phyloP scores from a whole-genome alignment of 495 filamentous ascomycete genomes.

The Aspergillus saccharolyticus region DNA sequence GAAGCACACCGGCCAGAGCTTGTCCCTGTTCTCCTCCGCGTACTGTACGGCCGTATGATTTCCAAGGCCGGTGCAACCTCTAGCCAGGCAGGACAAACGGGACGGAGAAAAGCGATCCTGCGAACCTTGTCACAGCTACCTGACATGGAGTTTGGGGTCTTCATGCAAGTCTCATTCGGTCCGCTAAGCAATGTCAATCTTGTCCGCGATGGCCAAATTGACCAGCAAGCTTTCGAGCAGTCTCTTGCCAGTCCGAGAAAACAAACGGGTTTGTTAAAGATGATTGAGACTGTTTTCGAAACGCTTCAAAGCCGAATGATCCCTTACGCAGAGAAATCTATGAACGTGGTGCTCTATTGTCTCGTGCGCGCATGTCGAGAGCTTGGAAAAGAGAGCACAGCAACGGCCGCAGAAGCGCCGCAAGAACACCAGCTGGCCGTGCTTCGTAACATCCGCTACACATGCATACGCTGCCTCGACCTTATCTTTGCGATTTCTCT shows the following conservation, averaged over 20 bases:
- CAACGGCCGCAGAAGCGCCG: constrained; percentile 34
- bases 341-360: constrained; percentile 75
- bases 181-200: constrained; percentile 55
- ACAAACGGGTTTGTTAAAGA: constrained; percentile 82
- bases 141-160: constrained; percentile 64
- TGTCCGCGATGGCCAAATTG: constrained; percentile 46
- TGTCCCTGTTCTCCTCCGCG: constrained; percentile 78
- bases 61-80: constrained; percentile 63
- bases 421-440: constrained; percentile 50
- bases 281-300: constrained; percentile 82
- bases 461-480: constrained; percentile 72
- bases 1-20: constrained; percentile 63
- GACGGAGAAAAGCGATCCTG: constrained; percentile 63
- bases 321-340: constrained; percentile 55
- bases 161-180: constrained; percentile 78
- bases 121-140: constrained; percentile 54
- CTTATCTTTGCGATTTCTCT: constrained; percentile 66
- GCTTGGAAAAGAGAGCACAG: constrained; percentile 35
- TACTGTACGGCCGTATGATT: constrained; percentile 86
- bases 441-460: constrained; percentile 64
- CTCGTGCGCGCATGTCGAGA: constrained; percentile 64
- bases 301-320: constrained; percentile 67
- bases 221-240: constrained; percentile 44
- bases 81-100: constrained; percentile 51
- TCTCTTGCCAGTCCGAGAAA: constrained; percentile 62